Conservation (phyloP, 2,329 filamentous ascomycete species). For the Epichloe gansuensis region DNA sequence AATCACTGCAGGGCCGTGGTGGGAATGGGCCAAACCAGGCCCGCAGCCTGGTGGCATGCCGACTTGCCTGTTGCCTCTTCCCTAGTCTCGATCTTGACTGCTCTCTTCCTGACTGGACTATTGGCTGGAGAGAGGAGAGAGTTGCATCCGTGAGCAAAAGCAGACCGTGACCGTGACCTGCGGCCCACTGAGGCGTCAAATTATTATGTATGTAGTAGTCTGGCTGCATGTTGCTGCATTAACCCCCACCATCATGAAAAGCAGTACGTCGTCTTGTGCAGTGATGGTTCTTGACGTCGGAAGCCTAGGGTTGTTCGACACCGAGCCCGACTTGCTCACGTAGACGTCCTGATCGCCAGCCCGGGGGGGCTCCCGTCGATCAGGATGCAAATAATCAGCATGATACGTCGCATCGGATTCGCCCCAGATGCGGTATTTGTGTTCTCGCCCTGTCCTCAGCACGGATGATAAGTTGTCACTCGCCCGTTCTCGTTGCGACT, state of each 20-base stretch:
- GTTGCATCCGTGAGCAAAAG: constrained; percentile 12
- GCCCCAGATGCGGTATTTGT: neutral
- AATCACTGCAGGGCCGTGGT: neutral
- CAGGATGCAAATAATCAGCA: neutral
- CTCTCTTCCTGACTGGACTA: constrained; percentile 1
- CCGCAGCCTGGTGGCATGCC: neutral
- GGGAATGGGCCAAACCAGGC: neutral
- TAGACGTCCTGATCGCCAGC: neutral
- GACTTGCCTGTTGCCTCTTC: neutral
- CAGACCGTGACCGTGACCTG: constrained; percentile 1
- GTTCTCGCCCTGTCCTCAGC: neutral
- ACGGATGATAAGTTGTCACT: neutral
- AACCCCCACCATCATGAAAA: constrained; percentile 6
- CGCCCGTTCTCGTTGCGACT: neutral
- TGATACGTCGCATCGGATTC: neutral
- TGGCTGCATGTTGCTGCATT: neutral
- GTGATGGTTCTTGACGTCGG: neutral
- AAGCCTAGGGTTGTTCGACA: neutral
- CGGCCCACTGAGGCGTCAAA: constrained; percentile 5
- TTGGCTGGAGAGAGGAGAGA: constrained; percentile 8
- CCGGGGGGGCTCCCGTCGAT: neutral
- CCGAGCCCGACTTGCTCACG: neutral
- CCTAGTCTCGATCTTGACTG: neutral
- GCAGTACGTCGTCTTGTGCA: neutral
- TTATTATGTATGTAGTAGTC: constrained; percentile 2